phyloP scores from a whole-genome alignment of 345 rosid species.

The Salix caprea region DNA sequence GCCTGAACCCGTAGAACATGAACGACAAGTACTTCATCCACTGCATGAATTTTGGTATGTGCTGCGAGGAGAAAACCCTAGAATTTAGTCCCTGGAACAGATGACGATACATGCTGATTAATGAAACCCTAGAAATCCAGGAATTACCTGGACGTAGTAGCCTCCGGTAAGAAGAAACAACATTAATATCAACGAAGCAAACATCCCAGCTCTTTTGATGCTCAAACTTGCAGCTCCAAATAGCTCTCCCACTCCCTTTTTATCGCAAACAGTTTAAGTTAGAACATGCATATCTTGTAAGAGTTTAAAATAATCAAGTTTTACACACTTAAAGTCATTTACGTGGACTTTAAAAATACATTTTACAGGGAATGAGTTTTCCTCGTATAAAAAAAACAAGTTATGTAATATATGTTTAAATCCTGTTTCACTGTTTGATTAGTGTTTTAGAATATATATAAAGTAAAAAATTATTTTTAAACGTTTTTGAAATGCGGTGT shows the following conservation, averaged over 20 bases:
- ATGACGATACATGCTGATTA: neutral
- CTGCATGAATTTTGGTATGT: slow-evolving; percentile 72
- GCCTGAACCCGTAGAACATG: slow-evolving; percentile 87
- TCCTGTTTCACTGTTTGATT: too few species aligned
- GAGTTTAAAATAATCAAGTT: too few species aligned
- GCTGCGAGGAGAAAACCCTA: slow-evolving; percentile 38
- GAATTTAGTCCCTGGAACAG: neutral
- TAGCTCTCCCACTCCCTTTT: slow-evolving; percentile 86
- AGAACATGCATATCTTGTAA: too few species aligned
- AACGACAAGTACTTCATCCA: slow-evolving; percentile 78
- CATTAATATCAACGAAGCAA: slow-evolving; percentile 81
- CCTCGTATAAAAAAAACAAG: too few species aligned
- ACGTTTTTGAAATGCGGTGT: too few species aligned
- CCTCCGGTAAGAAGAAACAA: slow-evolving; percentile 92
- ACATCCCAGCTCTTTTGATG: slow-evolving; percentile 86
- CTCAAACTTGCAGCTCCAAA: slow-evolving; percentile 89
- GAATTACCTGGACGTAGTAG: slow-evolving; percentile 80
- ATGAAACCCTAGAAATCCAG: neutral
- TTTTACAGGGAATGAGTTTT: too few species aligned
- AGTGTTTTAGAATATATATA: too few species aligned
- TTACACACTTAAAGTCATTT: too few species aligned
- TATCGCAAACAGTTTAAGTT: neutral
- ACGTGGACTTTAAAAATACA: too few species aligned
- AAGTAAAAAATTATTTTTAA: too few species aligned
- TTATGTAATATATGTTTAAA: too few species aligned